Percentiles rank a stretch among this genome's conserved stretches.
Evolutionary conservation across 805 yeast species (phyloP).

Genomic region (Lipomyces sp.): DNA sequence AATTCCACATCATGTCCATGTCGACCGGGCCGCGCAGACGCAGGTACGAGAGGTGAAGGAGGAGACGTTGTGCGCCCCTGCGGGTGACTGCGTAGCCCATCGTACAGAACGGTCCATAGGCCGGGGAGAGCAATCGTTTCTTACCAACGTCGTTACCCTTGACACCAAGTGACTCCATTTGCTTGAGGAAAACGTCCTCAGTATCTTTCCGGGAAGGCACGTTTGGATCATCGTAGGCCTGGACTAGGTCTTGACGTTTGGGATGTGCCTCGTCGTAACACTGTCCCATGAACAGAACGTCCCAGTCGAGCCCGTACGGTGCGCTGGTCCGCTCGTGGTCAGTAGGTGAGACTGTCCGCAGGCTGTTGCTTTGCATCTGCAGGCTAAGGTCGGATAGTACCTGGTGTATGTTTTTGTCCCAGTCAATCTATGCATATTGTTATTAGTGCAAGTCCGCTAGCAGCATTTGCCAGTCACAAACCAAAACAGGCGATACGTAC

Average conservation of each 20-base stretch:
- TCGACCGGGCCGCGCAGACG: slow-evolving; percentile 27
- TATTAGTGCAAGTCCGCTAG: neutral
- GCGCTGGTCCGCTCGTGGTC: slow-evolving; percentile 13
- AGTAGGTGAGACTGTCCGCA: slow-evolving; percentile 2
- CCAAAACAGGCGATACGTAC: neutral
- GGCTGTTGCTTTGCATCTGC: slow-evolving; percentile 13
- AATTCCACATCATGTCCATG: slow-evolving; percentile 14
- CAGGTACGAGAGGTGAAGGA: slow-evolving; percentile 23
- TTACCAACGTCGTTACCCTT: slow-evolving; percentile 14
- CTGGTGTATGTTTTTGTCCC: slow-evolving; percentile 7
- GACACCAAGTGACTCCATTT: slow-evolving; percentile 16
- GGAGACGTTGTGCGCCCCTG: slow-evolving; percentile 31
- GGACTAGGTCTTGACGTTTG: slow-evolving; percentile 17
- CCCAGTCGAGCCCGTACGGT: slow-evolving; percentile 21
- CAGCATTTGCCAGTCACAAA: slow-evolving; percentile 8
- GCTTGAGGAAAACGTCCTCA: neutral
- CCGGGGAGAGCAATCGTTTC: slow-evolving; percentile 21
- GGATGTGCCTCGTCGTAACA: slow-evolving; percentile 23
- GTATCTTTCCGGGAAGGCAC: slow-evolving; percentile 16
- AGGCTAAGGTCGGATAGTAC: neutral
- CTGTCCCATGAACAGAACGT: slow-evolving; percentile 18
- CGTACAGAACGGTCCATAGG: slow-evolving; percentile 26
- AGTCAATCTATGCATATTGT: slow-evolving; percentile 12
- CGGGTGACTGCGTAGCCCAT: slow-evolving; percentile 32
- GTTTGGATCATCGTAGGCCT: slow-evolving; percentile 18